Evolutionary conservation across 2,329 filamentous ascomycete species (phyloP), one percentile per base, ranked within the genome.

Genomic region (Nothopassalora personata): DNA sequence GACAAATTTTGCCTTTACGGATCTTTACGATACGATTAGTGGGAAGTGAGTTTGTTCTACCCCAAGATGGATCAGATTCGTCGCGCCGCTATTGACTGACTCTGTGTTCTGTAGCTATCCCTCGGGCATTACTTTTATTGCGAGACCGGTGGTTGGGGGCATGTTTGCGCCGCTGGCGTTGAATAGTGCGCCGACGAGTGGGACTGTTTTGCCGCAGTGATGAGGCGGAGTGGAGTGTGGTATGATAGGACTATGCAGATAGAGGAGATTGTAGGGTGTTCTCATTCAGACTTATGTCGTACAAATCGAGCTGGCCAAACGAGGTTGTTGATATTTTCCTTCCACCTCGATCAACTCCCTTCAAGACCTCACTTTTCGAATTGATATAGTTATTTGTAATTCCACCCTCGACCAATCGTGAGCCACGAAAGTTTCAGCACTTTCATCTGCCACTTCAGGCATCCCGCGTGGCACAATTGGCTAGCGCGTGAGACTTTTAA

Each of bases 61-160:
- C 48, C 45, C 30, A 13, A 7, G 18, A n/a, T 23, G 10, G 34
- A 11, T 36, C 5, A 4, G 34, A 36, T 36, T 36, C 8, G 34
- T 36, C 23, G 23, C 23, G 23, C 23, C 2, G 3, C 23, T 23
- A 2, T 23, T 23, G 23, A 51, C 60, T 64, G 45, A 64, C 49
- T 34, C 31, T 30, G 23, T 23, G 33, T 19, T 39, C 13, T 53
- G 28, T 23, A 66, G 66, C 50, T 71, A 69, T 58, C 48, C 56
- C 13, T 23, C 23, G 23, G 64, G 59, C 1, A 56, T 63, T 30
- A 59, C 50, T 1, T 83, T 83, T 65, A 75, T 77, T 52, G 78
- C 78, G 8, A 73, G 81, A 27, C 81, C 81, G 3, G 80, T 81
- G 2, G 71, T 82, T 52, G 81, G 81, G 0, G 81, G 79, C 1